Evolutionary conservation across 345 rosid genomes (phyloP).

Genomic region (Durio zibethinus): DNA sequence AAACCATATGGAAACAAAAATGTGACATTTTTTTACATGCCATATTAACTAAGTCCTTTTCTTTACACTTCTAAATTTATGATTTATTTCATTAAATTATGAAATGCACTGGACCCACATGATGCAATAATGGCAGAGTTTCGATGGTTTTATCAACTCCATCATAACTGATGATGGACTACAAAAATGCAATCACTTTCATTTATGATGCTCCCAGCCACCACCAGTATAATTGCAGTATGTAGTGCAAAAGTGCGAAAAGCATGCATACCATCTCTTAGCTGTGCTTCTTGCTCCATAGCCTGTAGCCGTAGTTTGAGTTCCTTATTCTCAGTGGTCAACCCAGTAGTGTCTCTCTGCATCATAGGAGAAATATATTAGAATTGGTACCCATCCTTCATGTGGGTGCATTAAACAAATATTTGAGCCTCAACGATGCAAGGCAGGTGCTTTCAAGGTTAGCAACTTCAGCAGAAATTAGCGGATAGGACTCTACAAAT

Average conservation of each 20-base stretch:
- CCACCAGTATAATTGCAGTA: neutral
- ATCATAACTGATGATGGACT: neutral
- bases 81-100: neutral
- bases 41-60: neutral
- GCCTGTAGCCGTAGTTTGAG: slow-evolving; percentile 70
- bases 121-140: neutral
- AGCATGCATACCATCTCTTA: slow-evolving; percentile 53
- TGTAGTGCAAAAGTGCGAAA: neutral
- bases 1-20: neutral
- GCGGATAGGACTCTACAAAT: neutral
- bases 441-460: neutral
- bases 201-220: neutral
- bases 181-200: neutral
- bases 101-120: neutral
- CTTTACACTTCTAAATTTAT: neutral
- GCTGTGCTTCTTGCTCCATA: slow-evolving; percentile 73
- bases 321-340: slow-evolving; percentile 65
- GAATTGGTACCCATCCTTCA: neutral
- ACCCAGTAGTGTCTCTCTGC: slow-evolving; percentile 68
- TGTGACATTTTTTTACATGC: neutral
- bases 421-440: neutral
- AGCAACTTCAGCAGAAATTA: neutral
- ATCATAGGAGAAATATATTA: slow-evolving; percentile 4
- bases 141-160: neutral
- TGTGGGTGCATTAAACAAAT: neutral